Evolutionary conservation across 768 basidiomycete species (phyloP).

Genomic region (Collybia mongolica): DNA sequence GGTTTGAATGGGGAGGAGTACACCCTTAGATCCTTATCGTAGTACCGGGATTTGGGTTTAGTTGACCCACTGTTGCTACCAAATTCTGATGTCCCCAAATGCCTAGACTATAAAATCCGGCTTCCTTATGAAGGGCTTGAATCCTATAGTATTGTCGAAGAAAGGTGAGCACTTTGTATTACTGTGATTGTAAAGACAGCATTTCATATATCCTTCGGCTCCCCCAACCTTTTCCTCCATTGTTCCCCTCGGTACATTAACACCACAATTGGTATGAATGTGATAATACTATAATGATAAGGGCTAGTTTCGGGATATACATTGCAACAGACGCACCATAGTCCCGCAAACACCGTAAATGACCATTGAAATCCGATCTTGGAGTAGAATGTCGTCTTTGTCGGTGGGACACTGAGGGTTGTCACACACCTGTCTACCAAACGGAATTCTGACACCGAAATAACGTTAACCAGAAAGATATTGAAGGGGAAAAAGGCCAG

Average conservation of each 20-base stretch:
- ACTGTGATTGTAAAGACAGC: too few relatives aligned
- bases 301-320: neutral
- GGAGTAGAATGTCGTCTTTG: neutral
- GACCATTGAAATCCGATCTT: conserved; percentile 37
- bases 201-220: conserved; percentile 8
- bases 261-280: conserved; percentile 30
- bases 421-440: conserved; percentile 28
- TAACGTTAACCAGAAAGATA: neutral
- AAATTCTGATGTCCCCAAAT: too few relatives aligned
- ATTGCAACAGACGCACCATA: conserved; percentile 24
- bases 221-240: conserved; percentile 28
- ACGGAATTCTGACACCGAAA: conserved; percentile 27
- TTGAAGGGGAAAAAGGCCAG: too few relatives aligned
- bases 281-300: conserved; percentile 20
- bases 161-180: too few relatives aligned
- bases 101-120: too few relatives aligned
- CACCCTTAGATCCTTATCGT: too few relatives aligned
- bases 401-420: neutral
- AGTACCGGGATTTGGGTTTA: too few relatives aligned
- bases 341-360: conserved; percentile 32
- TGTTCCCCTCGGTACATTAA: conserved; percentile 22
- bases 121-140: too few relatives aligned
- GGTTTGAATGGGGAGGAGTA: too few relatives aligned
- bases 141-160: too few relatives aligned
- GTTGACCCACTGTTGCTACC: too few relatives aligned